Evolutionary conservation across 495 filamentous ascomycete species (phyloP).

Genomic region (Rusavskia elegans): DNA sequence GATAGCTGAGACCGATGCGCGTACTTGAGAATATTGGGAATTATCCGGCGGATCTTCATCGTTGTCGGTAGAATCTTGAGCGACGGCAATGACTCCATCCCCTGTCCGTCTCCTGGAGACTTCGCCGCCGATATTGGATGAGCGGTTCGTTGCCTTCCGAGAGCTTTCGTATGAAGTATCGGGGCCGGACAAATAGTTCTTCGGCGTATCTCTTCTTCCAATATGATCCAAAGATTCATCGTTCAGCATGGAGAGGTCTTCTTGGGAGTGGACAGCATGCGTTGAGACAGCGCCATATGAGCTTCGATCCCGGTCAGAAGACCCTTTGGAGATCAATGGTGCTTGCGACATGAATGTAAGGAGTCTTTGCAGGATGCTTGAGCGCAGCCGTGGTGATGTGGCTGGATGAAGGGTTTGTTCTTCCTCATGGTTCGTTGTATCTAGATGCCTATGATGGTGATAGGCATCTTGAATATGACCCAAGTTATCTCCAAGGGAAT

Average conservation of each 20-base stretch:
- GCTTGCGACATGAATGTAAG: constrained; percentile 6
- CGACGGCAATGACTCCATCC: not conserved
- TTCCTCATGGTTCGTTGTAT: not conserved
- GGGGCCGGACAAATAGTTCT: too few species aligned
- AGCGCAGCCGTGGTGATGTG: too few species aligned
- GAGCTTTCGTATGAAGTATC: too few species aligned
- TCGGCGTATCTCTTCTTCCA: not conserved
- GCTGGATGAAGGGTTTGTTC: too few species aligned
- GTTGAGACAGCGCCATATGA: constrained; percentile 5
- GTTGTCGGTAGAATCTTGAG: not conserved
- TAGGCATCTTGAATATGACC: not conserved
- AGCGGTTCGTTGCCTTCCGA: too few species aligned
- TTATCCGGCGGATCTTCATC: constrained; percentile 9
- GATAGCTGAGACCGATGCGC: constrained; percentile 57
- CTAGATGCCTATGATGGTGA: not conserved
- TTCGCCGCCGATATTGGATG: too few species aligned
- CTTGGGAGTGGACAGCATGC: not conserved
- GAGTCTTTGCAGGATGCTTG: not conserved
- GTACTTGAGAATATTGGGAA: constrained; percentile 45
- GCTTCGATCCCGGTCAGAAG: not conserved
- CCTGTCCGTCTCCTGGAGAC: not conserved
- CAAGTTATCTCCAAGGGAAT: not conserved
- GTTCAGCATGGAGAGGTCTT: not conserved
- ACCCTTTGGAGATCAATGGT: not conserved
- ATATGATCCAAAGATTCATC: not conserved